Conservation (phyloP, 148 eudicot genomes). For the Rhododendron griersonianum region DNA sequence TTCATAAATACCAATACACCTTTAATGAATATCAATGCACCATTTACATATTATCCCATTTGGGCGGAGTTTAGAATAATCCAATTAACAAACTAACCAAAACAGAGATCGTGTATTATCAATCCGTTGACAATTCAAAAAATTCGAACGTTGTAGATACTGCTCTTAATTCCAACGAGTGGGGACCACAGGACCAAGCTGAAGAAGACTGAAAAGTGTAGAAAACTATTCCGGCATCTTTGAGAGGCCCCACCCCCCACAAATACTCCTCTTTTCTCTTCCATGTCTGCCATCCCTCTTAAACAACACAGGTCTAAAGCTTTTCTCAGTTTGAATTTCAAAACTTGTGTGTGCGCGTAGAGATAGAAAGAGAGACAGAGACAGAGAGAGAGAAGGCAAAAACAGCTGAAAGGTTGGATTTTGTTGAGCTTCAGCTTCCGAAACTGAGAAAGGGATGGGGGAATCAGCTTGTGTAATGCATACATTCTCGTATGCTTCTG, state of each 20-base stretch:
- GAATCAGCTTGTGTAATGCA: constrained; percentile 20
- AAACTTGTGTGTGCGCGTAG: background rate
- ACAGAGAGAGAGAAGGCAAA: background rate
- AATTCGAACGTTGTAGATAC: constrained; percentile 8
- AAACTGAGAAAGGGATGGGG: constrained; percentile 11
- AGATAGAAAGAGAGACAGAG: background rate
- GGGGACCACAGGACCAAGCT: background rate
- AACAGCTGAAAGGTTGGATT: background rate
- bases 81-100: background rate
- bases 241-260: background rate
- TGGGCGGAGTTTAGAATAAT: too few relatives aligned
- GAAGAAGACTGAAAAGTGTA: background rate
- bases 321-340: constrained; percentile 7
- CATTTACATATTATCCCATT: too few relatives aligned
- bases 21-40: too few relatives aligned
- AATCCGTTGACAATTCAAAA: constrained; percentile 6
- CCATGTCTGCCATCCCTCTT: background rate
- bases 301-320: background rate
- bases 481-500: constrained; percentile 5
- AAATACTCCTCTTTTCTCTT: background rate
- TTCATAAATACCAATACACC: too few relatives aligned
- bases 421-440: background rate
- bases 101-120: background rate
- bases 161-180: background rate
- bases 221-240: background rate